A percentile compares a stretch with the other conserved stretches of the same genome.
phyloP scores from a whole-genome alignment of 1,284 basidiomycete species.

The Naganishia sp. region DNA sequence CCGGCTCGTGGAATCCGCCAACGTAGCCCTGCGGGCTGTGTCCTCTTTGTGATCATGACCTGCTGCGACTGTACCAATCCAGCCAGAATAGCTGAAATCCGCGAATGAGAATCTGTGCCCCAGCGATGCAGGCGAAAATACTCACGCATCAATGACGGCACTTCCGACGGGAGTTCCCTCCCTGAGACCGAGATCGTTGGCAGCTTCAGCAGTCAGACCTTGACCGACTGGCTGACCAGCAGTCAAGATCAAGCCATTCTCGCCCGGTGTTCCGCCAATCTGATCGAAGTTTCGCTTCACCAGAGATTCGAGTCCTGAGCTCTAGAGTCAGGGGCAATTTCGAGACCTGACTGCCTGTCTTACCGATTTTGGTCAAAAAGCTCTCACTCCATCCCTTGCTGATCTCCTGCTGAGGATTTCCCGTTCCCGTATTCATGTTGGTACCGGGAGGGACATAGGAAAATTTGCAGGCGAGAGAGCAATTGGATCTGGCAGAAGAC shows the following conservation, averaged over 20 bases:
- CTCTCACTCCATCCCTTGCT: constrained; percentile 78
- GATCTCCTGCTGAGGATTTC: constrained; percentile 41
- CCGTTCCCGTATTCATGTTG: constrained; percentile 44
- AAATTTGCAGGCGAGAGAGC: constrained; percentile 95
- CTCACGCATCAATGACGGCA: constrained; percentile 90
- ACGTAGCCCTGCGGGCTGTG: constrained; percentile 54
- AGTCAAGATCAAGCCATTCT: constrained; percentile 68
- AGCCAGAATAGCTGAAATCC: constrained; percentile 82
- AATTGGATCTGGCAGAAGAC: constrained; percentile 77
- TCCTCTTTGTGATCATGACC: constrained; percentile 58
- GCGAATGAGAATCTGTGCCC: not conserved
- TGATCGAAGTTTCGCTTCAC: constrained; percentile 67
- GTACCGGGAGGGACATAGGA: constrained; percentile 79
- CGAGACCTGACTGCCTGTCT: constrained; percentile 28
- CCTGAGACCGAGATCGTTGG: constrained; percentile 77
- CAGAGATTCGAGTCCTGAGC: constrained; percentile 49
- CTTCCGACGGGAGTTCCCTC: constrained; percentile 93
- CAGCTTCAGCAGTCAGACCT: constrained; percentile 76
- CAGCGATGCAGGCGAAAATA: constrained; percentile 22
- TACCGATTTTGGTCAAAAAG: constrained; percentile 80
- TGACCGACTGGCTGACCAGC: constrained; percentile 88
- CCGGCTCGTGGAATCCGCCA: constrained; percentile 75
- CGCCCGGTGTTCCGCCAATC: constrained; percentile 69
- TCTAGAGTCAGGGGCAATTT: not conserved
- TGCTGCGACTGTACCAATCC: constrained; percentile 94